Conservation (phyloP, 2,329 filamentous ascomycete species). For the Aschersonia sp. region DNA sequence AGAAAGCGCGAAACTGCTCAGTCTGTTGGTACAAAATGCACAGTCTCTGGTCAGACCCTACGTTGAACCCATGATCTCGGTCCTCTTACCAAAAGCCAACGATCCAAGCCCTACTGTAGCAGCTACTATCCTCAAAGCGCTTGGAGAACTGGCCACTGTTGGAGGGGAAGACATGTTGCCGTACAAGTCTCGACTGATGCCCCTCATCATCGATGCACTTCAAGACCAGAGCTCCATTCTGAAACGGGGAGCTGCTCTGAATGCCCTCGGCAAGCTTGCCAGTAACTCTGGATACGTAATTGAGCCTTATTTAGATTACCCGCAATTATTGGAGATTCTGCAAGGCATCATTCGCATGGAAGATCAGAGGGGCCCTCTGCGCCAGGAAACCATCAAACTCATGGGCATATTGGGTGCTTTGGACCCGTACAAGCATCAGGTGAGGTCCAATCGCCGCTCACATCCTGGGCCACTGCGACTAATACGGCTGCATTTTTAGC, state of each 20-base stretch:
- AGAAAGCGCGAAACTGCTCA: constrained; percentile 86
- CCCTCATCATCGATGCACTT: constrained; percentile 81
- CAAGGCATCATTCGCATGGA: constrained; percentile 92
- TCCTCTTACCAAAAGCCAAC: constrained; percentile 82
- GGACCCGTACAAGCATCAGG: constrained; percentile 89
- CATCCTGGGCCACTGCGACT: neutral
- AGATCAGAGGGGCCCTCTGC: constrained; percentile 63
- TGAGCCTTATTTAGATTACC: constrained; percentile 87
- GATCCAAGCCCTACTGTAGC: constrained; percentile 80
- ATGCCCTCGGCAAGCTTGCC: constrained; percentile 80
- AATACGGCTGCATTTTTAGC: constrained; percentile 16
- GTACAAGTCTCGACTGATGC: constrained; percentile 88
- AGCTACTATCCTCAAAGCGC: constrained; percentile 85
- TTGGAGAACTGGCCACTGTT: constrained; percentile 86
- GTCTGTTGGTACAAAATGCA: constrained; percentile 82
- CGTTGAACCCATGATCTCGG: constrained; percentile 89
- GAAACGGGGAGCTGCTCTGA: constrained; percentile 83
- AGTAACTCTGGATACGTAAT: constrained; percentile 98
- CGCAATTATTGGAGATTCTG: constrained; percentile 79
- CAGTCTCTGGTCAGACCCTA: constrained; percentile 90
- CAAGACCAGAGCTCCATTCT: constrained; percentile 84
- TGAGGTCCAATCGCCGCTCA: constrained; percentile 10
- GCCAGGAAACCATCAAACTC: constrained; percentile 90
- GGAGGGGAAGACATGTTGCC: constrained; percentile 87
- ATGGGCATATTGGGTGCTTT: constrained; percentile 91